Conservation (phyloP, 805 yeast genomes). For the Jamesozyma jinghongensis region DNA sequence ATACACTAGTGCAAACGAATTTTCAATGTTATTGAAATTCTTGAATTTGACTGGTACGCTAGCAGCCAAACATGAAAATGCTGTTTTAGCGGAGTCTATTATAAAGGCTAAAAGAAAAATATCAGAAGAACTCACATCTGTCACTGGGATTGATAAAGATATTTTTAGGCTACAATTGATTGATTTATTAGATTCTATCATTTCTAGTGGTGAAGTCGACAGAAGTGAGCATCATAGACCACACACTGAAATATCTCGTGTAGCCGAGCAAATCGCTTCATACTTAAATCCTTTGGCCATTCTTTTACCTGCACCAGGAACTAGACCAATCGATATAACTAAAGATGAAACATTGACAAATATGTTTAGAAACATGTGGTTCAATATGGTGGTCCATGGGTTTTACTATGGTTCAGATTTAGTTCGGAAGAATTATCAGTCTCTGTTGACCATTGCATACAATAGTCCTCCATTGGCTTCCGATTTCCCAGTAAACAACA, state of each 20-base stretch:
- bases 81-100: slow-evolving; percentile 33
- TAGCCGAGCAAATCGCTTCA: slow-evolving; percentile 57
- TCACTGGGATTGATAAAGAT: slow-evolving; percentile 23
- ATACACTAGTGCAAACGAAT: slow-evolving; percentile 54
- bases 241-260: slow-evolving; percentile 58
- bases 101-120: slow-evolving; percentile 43
- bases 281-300: slow-evolving; percentile 68
- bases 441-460: slow-evolving; percentile 66
- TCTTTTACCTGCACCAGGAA: slow-evolving; percentile 52
- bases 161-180: slow-evolving; percentile 50
- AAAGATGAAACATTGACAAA: slow-evolving; percentile 41
- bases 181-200: slow-evolving; percentile 57
- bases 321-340: slow-evolving; percentile 33
- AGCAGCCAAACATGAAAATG: slow-evolving; percentile 36
- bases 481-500: slow-evolving; percentile 66
- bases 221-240: slow-evolving; percentile 71
- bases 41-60: slow-evolving; percentile 42
- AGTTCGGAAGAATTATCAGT: slow-evolving; percentile 37
- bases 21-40: slow-evolving; percentile 50
- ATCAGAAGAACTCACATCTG: slow-evolving; percentile 28
- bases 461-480: slow-evolving; percentile 84
- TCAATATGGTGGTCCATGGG: slow-evolving; percentile 87
- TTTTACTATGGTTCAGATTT: slow-evolving; percentile 53
- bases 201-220: slow-evolving; percentile 72
- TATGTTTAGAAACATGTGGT: slow-evolving; percentile 85